Evolutionary conservation across 208 protist genomes (phyloP).

Genomic region (Herpetomonas tarakana): DNA sequence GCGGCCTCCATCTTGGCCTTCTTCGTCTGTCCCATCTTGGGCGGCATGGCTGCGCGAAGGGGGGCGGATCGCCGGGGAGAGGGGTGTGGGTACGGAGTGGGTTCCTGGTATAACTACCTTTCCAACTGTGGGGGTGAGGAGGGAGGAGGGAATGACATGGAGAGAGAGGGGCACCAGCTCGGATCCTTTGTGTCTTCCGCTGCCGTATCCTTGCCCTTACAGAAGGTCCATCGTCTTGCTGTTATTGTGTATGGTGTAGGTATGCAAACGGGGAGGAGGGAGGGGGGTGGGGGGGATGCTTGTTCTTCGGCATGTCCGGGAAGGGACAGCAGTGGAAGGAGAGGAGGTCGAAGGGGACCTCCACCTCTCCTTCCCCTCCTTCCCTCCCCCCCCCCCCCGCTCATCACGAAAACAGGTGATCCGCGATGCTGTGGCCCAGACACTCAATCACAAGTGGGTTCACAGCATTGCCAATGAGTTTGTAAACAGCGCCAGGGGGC

Average conservation of each 20-base stretch:
- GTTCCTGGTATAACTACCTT: background rate
- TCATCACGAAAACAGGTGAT: constrained; percentile 9
- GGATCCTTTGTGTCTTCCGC: too few relatives aligned
- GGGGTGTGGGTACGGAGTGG: constrained; percentile 7
- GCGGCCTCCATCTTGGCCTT: constrained; percentile 74
- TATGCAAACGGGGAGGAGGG: background rate
- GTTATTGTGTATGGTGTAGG: background rate
- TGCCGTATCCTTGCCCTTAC: too few relatives aligned
- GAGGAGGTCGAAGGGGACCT: background rate
- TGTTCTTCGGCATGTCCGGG: too few relatives aligned
- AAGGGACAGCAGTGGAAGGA: background rate
- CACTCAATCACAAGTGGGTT: constrained; percentile 70
- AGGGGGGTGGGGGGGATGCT: too few relatives aligned
- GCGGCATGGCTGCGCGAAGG: constrained; percentile 33
- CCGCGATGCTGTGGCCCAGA: constrained; percentile 16
- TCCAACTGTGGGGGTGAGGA: background rate
- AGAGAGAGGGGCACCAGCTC: background rate
- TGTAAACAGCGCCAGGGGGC: constrained; percentile 43
- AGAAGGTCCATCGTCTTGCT: too few relatives aligned
- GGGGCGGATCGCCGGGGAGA: background rate
- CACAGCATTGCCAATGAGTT: constrained; percentile 73
- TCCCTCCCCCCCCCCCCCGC: background rate
- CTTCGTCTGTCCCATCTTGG: constrained; percentile 67
- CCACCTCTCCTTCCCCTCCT: background rate
- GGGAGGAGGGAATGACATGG: background rate